Evolutionary conservation across 2,329 filamentous ascomycete species (phyloP).

Genomic region (Fusarium temperatum): DNA sequence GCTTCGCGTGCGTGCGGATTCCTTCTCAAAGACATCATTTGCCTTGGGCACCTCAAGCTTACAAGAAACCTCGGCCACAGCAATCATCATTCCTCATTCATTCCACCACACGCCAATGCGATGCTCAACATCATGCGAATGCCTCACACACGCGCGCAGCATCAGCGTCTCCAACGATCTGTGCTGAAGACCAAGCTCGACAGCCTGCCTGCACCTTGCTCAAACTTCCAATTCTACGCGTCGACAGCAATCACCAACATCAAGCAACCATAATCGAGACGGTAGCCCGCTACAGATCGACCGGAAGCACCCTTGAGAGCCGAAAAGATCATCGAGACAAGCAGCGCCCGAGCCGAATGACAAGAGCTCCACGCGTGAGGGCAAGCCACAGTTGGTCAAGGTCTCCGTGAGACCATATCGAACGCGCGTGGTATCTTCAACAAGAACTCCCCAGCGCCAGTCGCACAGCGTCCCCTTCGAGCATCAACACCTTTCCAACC

Average conservation of each 20-base stretch:
- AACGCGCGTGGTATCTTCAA: neutral
- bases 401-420: neutral
- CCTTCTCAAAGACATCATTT: neutral
- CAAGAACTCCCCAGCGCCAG: neutral
- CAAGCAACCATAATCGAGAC: neutral
- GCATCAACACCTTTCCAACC: rapidly evolving
- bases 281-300: neutral
- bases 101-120: neutral
- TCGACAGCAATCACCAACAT: neutral
- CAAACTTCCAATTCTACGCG: neutral
- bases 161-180: neutral
- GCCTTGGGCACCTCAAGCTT: neutral
- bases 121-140: neutral
- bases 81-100: neutral
- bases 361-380: neutral
- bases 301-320: rapidly evolving
- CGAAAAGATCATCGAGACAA: neutral
- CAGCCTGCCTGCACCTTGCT: neutral
- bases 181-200: no score
- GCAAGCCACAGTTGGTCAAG: no score
- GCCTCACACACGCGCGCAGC: neutral
- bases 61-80: neutral
- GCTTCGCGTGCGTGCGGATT: neutral
- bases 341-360: neutral
- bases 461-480: rapidly evolving